Evolutionary conservation across 202 grass and related monocot genomes (phyloP).

Genomic region (Elaeis oleifera): DNA sequence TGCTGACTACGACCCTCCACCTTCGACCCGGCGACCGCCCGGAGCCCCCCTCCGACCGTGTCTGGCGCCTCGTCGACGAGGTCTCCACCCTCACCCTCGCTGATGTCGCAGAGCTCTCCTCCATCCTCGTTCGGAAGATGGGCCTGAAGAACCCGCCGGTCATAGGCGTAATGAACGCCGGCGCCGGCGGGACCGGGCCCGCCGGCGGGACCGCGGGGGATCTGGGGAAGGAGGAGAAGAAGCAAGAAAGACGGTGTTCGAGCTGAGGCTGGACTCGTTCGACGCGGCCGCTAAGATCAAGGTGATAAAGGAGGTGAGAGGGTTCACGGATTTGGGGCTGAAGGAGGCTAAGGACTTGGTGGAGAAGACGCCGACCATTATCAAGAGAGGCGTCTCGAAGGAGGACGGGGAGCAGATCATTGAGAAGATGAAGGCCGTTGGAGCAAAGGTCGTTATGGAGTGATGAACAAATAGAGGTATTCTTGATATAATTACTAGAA

Average conservation of each 20-base stretch:
- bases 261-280: conserved; percentile 66
- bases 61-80: conserved; percentile 92
- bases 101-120: conserved; percentile 51
- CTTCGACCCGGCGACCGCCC: conserved; percentile 31
- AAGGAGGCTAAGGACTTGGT: conserved; percentile 98
- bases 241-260: conserved; percentile 85
- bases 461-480: conserved; percentile 26
- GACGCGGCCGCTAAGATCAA: conserved; percentile 92
- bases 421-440: conserved; percentile 80
- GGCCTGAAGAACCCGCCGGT: conserved; percentile 40
- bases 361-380: conserved; percentile 72
- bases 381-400: conserved; percentile 72
- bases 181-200: conserved; percentile 34
- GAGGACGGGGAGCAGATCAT: conserved; percentile 77
- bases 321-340: conserved; percentile 80
- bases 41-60: conserved; percentile 54
- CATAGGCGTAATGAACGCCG: conserved; percentile 82
- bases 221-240: conserved; percentile 37
- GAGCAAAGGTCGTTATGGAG: conserved; percentile 79
- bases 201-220: conserved; percentile 7
- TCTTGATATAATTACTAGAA: too few relatives aligned
- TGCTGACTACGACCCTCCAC: conserved; percentile 58
- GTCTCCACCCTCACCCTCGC: conserved; percentile 57
- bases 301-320: conserved; percentile 89
- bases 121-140: conserved; percentile 49